Evolutionary conservation across 768 basidiomycete species (phyloP).

Genomic region (Rubroboletus pulcherrimus): DNA sequence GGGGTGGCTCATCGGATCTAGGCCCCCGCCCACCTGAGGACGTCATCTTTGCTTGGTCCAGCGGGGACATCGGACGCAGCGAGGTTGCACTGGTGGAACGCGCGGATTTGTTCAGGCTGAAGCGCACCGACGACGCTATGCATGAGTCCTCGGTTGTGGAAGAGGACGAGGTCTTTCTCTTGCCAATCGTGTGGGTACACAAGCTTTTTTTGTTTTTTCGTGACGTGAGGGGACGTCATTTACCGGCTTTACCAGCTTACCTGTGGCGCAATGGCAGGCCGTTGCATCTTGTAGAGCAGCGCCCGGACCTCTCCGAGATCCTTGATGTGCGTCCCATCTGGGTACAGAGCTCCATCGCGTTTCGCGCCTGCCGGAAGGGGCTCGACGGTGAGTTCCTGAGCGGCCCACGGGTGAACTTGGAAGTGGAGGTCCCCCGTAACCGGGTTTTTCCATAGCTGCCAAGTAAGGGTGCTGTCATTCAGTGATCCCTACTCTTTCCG

Average conservation of each 20-base stretch:
- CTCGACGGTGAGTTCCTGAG: conserved; percentile 59
- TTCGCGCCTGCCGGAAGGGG: conserved; percentile 61
- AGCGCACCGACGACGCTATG: conserved; percentile 70
- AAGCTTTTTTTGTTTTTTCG: conserved; percentile 32
- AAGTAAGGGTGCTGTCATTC: background rate
- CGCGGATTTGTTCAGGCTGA: conserved; percentile 42
- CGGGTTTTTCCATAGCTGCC: conserved; percentile 89
- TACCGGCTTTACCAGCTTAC: conserved; percentile 31
- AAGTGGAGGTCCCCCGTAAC: conserved; percentile 78
- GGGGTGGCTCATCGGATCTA: conserved; percentile 19
- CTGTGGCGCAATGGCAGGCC: conserved; percentile 84
- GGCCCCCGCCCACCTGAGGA: conserved; percentile 35
- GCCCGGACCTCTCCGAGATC: conserved; percentile 73
- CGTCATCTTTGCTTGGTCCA: conserved; percentile 46
- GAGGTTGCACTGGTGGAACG: conserved; percentile 57
- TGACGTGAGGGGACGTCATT: background rate
- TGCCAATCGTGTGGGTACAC: conserved; percentile 90
- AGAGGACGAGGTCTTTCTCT: conserved; percentile 60
- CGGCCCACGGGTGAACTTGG: conserved; percentile 86
- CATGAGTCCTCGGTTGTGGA: conserved; percentile 69
- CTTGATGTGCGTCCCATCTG: conserved; percentile 74
- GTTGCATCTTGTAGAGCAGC: conserved; percentile 80
- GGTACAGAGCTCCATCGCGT: conserved; percentile 68
- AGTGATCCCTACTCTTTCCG: background rate
- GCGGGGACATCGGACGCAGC: conserved; percentile 48